A percentile compares a stretch with the other conserved stretches of the same genome.
phyloP scores from a whole-genome alignment of 2,329 filamentous ascomycete species.

The Diaporthe citriasiana region DNA sequence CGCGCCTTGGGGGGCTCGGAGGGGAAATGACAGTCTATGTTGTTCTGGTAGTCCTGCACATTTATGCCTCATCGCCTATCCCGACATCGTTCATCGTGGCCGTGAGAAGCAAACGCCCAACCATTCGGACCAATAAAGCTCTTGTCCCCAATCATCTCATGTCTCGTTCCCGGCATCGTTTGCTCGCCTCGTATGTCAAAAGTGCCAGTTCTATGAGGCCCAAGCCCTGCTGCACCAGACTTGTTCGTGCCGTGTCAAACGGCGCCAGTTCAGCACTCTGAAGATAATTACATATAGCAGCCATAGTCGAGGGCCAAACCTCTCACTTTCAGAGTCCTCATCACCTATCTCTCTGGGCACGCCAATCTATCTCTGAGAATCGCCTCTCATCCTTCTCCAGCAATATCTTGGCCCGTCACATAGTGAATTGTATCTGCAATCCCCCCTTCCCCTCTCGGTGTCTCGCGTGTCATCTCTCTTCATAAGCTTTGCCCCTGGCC shows the following conservation, averaged over 20 bases:
- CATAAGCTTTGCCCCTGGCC: neutral
- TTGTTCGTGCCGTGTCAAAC: constrained; percentile 19
- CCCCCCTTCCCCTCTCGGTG: neutral
- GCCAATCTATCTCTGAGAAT: neutral
- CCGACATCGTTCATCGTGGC: constrained; percentile 23
- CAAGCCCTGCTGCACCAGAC: constrained; percentile 25
- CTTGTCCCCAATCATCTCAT: constrained; percentile 20
- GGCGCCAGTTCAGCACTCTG: neutral
- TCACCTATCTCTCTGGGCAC: neutral
- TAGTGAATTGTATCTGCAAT: neutral
- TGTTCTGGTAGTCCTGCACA: constrained; percentile 31
- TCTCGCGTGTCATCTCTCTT: neutral
- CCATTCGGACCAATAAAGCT: constrained; percentile 29
- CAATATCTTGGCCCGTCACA: neutral
- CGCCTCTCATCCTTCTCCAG: neutral
- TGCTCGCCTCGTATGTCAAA: constrained; percentile 39
- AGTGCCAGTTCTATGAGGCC: constrained; percentile 36
- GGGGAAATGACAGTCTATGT: neutral
- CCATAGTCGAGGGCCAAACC: constrained; percentile 17
- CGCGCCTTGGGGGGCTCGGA: constrained; percentile 7
- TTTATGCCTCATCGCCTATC: constrained; percentile 37
- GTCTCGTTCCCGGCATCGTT: constrained; percentile 17
- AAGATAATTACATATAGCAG: constrained; percentile 31
- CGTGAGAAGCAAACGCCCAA: constrained; percentile 36
- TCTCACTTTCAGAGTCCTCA: neutral